Percentiles rank a stretch among this genome's conserved stretches.
phyloP scores from a whole-genome alignment of 2,329 filamentous ascomycete genomes.

The Pleomassaria siparia region DNA sequence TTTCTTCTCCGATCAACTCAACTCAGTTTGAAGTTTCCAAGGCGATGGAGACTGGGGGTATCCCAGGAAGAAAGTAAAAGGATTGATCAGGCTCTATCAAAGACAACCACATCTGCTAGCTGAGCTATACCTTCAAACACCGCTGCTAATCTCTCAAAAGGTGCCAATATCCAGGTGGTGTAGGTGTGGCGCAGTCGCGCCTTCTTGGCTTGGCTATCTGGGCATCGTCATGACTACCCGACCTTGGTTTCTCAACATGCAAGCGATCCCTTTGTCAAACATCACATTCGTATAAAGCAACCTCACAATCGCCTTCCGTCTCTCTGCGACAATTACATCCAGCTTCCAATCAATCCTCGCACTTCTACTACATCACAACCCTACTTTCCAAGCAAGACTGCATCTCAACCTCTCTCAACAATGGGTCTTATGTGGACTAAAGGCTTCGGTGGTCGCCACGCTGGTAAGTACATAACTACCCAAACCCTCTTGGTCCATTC shows the following conservation, averaged over 20 bases:
- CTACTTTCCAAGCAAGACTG: background rate
- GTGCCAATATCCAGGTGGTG: background rate
- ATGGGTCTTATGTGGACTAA: slow-evolving; percentile 54
- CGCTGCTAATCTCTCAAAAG: background rate
- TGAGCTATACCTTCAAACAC: background rate
- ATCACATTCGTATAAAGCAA: background rate
- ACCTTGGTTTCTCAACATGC: background rate
- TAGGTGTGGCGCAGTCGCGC: background rate
- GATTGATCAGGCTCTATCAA: too few species aligned
- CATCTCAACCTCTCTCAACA: background rate
- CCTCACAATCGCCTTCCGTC: background rate
- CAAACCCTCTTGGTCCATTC: slow-evolving; percentile 4
- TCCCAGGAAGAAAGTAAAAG: too few species aligned
- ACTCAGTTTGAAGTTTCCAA: too few species aligned
- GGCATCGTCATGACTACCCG: background rate
- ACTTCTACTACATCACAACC: background rate
- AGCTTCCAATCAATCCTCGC: background rate
- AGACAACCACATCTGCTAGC: too few species aligned
- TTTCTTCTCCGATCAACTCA: too few species aligned
- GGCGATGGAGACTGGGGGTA: too few species aligned
- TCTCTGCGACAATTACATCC: background rate
- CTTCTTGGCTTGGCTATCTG: background rate
- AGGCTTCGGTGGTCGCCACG: slow-evolving; percentile 46
- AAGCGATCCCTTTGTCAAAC: background rate
- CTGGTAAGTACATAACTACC: slow-evolving; percentile 34